Percentiles rank a stretch among this genome's conserved stretches.
phyloP scores from a whole-genome alignment of 2,329 filamentous ascomycete species.

The Ophiostoma ulmi region DNA sequence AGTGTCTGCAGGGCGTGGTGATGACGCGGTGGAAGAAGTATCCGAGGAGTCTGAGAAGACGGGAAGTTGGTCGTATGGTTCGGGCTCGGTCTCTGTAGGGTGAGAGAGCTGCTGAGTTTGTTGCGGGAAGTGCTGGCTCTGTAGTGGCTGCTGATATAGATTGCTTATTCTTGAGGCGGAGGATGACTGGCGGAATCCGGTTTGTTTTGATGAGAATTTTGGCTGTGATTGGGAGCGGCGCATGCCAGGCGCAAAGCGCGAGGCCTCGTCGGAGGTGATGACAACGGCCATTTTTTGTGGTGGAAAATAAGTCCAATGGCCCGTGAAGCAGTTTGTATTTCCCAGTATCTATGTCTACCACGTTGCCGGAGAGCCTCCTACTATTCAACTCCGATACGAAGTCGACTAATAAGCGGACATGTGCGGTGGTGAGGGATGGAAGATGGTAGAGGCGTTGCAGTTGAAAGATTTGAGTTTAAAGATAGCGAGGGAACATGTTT shows the following conservation, averaged over 20 bases:
- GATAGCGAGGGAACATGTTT: conserved; percentile 1
- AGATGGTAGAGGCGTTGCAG: not conserved
- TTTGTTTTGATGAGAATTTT: conserved; percentile 46
- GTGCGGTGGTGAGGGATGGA: not conserved
- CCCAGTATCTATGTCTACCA: not conserved
- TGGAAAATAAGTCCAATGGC: not conserved
- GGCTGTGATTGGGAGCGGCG: conserved; percentile 58
- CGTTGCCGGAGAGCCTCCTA: conserved; percentile 25
- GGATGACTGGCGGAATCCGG: conserved; percentile 42
- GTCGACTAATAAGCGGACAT: conserved; percentile 6
- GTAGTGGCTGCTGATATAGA: conserved; percentile 39
- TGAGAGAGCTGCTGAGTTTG: not conserved
- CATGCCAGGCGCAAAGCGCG: conserved; percentile 52
- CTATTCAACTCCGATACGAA: conserved; percentile 7
- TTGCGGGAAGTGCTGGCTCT: conserved; percentile 13
- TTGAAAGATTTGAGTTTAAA: not conserved
- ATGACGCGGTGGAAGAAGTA: conserved; percentile 51
- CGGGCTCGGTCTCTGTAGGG: not conserved
- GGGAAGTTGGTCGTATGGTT: conserved; percentile 32
- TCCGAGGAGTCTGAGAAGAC: conserved; percentile 44
- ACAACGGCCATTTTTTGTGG: conserved; percentile 48
- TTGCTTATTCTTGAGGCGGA: conserved; percentile 46
- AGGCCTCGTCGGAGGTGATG: conserved; percentile 52
- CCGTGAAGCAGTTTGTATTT: not conserved
- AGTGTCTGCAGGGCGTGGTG: conserved; percentile 47